These are phyloP conservation scores for Grosmannia penicillata DNA, from an alignment of 2,329 filamentous ascomycete genomes.

Conservation along the genomic window DNA sequence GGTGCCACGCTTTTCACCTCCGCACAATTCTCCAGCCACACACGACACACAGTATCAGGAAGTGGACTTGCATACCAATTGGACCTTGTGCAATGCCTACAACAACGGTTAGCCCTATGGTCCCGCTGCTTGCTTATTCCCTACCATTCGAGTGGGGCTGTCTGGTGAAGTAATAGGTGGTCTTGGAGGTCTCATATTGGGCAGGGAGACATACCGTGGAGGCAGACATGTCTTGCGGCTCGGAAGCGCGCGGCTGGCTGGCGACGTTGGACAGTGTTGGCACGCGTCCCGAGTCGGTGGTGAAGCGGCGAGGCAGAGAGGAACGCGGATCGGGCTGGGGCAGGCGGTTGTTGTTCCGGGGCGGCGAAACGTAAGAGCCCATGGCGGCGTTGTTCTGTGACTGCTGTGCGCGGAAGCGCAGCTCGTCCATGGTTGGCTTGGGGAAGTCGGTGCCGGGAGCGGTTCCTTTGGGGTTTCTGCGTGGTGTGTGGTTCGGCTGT, in stretches of 20 bases:
- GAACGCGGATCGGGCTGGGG: conserved; percentile 56
- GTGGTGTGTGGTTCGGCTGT: no score
- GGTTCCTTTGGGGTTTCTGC: not conserved
- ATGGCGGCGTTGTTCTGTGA: conserved; percentile 64
- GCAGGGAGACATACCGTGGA: conserved; percentile 14
- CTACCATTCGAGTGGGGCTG: no score
- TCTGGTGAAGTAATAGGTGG: no score
- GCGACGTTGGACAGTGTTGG: conserved; percentile 53
- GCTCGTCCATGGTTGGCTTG: conserved; percentile 47
- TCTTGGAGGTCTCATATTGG: not conserved
- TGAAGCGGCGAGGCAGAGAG: conserved; percentile 80
- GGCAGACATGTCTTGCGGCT: conserved; percentile 33
- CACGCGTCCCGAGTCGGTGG: conserved; percentile 75
- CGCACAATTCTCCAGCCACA: no score
- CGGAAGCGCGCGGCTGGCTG: conserved; percentile 32
- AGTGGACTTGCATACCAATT: conserved; percentile 47
- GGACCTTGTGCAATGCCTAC: conserved; percentile 56
- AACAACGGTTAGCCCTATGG: not conserved
- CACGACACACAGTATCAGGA: no score
- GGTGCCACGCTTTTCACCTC: no score
- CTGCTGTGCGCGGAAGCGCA: conserved; percentile 64
- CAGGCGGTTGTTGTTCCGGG: conserved; percentile 52
- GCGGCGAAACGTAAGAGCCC: conserved; percentile 59
- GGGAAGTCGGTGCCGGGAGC: not conserved
- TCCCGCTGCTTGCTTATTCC: not conserved